Percentiles rank a stretch among this genome's conserved stretches.
phyloP scores from a whole-genome alignment of 257 asterid genomes.

The Oldenlandia corymbosa region DNA sequence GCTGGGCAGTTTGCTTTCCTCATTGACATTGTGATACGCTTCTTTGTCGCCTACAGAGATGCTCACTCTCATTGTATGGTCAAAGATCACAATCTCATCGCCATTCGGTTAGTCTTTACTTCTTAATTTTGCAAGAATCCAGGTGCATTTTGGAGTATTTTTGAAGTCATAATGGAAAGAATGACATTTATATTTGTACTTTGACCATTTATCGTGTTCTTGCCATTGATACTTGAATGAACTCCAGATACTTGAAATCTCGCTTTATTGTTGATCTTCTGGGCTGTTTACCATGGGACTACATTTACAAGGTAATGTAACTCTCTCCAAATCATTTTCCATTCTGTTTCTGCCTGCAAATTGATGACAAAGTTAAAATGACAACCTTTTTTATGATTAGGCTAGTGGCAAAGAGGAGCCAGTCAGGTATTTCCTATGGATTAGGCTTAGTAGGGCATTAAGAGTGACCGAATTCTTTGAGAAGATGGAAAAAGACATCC shows the following conservation, averaged over 20 bases:
- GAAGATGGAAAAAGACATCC: conserved; percentile 61
- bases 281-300: conserved; percentile 80
- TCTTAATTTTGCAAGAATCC: not conserved
- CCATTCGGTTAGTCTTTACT: conserved; percentile 37
- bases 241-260: conserved; percentile 52
- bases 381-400: conserved; percentile 18
- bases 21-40: conserved; percentile 46
- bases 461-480: conserved; percentile 54
- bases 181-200: not conserved
- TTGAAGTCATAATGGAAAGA: too few relatives aligned
- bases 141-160: not conserved
- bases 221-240: not conserved
- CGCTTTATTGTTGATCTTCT: conserved; percentile 54
- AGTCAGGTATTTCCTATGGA: conserved; percentile 65
- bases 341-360: not conserved
- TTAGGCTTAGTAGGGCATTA: conserved; percentile 57
- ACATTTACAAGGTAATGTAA: conserved; percentile 46
- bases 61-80: conserved; percentile 46
- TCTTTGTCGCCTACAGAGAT: conserved; percentile 57
- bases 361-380: not conserved
- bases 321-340: not conserved
- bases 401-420: conserved; percentile 47
- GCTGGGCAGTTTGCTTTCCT: conserved; percentile 68
- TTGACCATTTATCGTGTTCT: not conserved
- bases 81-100: conserved; percentile 44